phyloP scores from a whole-genome alignment of 2,329 filamentous ascomycete genomes.

The Mycosphaerella sp. region DNA sequence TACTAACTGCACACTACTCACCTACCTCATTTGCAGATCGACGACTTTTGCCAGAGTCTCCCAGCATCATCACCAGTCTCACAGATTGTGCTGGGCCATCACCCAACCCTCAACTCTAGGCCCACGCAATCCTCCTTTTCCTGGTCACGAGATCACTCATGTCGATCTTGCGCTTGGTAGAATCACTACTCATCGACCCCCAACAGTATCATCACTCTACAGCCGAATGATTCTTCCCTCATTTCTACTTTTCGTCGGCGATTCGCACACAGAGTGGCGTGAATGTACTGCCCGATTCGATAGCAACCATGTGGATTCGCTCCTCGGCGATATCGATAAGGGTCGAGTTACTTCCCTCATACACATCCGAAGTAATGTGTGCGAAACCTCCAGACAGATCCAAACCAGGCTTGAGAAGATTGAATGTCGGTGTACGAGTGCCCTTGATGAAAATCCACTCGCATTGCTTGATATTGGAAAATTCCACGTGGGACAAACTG shows the following conservation, averaged over 20 bases:
- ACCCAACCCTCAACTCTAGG: no score
- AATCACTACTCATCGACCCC: not conserved
- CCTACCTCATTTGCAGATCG: no score
- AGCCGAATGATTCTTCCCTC: not conserved
- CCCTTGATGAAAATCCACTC: slow-evolving; percentile 5
- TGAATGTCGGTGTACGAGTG: slow-evolving; percentile 8
- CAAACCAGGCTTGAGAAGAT: not conserved
- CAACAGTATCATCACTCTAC: not conserved
- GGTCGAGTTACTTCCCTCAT: slow-evolving; percentile 9
- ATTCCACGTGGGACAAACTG: slow-evolving; percentile 5
- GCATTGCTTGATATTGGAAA: slow-evolving; percentile 4
- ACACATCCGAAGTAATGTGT: slow-evolving; percentile 9
- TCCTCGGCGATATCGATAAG: slow-evolving; percentile 5
- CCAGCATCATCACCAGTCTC: no score
- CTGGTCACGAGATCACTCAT: no score
- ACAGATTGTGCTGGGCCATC: no score
- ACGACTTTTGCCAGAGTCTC: no score
- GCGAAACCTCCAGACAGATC: slow-evolving; percentile 9
- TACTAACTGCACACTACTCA: no score
- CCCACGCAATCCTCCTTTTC: no score
- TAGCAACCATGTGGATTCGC: slow-evolving; percentile 9
- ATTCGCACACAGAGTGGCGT: slow-evolving; percentile 12
- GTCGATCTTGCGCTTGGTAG: no score
- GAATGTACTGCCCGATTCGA: slow-evolving; percentile 10
- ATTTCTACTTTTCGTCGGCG: not conserved